These are phyloP conservation scores for Coprinellus micaceus DNA, from an alignment of 768 basidiomycete species.

Conservation along the genomic window DNA sequence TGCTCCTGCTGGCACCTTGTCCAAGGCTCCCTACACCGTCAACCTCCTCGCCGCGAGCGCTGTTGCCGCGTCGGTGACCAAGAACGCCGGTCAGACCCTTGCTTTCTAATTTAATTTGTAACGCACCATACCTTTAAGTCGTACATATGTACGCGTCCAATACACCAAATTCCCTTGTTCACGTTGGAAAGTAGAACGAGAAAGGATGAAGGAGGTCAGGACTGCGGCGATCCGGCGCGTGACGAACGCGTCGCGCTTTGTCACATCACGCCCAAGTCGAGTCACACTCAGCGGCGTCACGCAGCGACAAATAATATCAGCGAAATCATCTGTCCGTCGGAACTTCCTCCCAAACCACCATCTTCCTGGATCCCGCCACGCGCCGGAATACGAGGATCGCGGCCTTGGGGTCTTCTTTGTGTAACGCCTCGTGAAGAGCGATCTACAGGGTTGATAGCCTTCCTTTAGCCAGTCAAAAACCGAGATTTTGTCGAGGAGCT, in stretches of 20 bases:
- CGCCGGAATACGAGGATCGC: background rate
- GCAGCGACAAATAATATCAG: background rate
- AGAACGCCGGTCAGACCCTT: constrained; percentile 27
- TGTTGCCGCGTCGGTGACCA: constrained; percentile 22
- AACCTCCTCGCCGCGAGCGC: constrained; percentile 17
- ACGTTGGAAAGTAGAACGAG: too few relatives aligned
- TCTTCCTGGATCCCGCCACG: constrained; percentile 5
- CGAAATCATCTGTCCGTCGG: background rate
- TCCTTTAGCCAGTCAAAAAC: background rate
- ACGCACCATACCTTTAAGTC: too few relatives aligned
- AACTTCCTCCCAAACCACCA: background rate
- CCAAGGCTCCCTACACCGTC: constrained; percentile 25
- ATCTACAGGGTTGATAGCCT: background rate
- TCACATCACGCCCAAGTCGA: background rate
- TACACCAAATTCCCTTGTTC: too few relatives aligned
- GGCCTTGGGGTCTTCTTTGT: background rate
- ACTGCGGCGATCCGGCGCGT: too few relatives aligned
- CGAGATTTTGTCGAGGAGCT: background rate
- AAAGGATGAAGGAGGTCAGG: background rate
- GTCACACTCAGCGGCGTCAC: background rate
- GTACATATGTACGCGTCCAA: too few relatives aligned
- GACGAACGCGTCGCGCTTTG: too few relatives aligned
- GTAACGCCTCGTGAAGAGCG: background rate
- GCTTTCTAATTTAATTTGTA: constrained; percentile 14
- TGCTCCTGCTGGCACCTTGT: constrained; percentile 29